These are phyloP conservation scores for Colletotrichum plurivorum DNA, from an alignment of 2,329 filamentous ascomycete species.

Conservation along the genomic window DNA sequence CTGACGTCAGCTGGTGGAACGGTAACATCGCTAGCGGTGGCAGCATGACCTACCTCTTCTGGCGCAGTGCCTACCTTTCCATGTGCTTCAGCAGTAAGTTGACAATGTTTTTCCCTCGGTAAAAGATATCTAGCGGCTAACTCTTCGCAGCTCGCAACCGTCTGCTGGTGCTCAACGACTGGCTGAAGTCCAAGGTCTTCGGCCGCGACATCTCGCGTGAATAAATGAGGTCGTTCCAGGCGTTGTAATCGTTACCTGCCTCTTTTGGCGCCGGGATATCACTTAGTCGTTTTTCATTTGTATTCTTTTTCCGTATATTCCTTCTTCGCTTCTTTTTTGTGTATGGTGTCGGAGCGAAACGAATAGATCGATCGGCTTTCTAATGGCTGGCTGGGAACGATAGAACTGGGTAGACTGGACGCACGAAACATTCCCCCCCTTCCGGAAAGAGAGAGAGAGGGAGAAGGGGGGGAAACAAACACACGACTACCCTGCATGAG, in stretches of 20 bases:
- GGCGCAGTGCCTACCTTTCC: slow-evolving; percentile 96
- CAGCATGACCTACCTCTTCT: slow-evolving; percentile 97
- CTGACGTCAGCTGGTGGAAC: slow-evolving; percentile 97
- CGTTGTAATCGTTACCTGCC: slow-evolving; percentile 26
- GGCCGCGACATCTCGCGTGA: slow-evolving; percentile 94
- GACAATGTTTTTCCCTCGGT: not conserved
- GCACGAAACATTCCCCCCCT: slow-evolving; percentile 14
- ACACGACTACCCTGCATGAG: slow-evolving; percentile 36
- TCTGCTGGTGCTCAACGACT: slow-evolving; percentile 92
- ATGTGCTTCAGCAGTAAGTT: slow-evolving; percentile 99
- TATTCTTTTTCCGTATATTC: slow-evolving; percentile 10
- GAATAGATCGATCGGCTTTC: slow-evolving; percentile 39
- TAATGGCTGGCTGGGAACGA: slow-evolving; percentile 38
- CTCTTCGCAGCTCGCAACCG: slow-evolving; percentile 83
- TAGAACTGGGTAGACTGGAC: slow-evolving; percentile 39
- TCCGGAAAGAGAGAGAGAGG: too few species aligned
- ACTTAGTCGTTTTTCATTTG: slow-evolving; percentile 25
- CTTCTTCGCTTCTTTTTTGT: slow-evolving; percentile 29
- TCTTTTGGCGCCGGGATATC: slow-evolving; percentile 22
- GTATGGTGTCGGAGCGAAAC: slow-evolving; percentile 38
- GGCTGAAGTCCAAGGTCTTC: slow-evolving; percentile 97
- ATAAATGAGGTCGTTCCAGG: slow-evolving; percentile 57
- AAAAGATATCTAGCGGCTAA: slow-evolving; percentile 32
- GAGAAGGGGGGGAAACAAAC: slow-evolving; percentile 7
- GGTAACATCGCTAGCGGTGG: slow-evolving; percentile 96